A percentile compares a stretch with the other conserved stretches of the same genome.
phyloP scores from a whole-genome alignment of 306 rosid species.

The Delonix regia region DNA sequence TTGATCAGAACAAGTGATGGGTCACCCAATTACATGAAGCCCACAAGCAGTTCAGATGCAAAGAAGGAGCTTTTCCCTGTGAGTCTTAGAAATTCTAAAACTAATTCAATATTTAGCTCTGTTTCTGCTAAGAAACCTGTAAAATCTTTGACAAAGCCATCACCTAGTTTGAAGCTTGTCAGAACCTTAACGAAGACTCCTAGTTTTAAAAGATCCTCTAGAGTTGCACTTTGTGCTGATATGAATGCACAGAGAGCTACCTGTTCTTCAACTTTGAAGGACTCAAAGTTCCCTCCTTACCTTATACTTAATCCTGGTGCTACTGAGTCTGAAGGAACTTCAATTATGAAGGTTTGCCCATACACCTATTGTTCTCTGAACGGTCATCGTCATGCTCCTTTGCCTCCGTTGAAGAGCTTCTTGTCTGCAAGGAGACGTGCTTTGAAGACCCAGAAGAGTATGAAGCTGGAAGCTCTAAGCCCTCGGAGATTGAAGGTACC shows the following conservation, averaged over 20 bases:
- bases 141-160: conserved; percentile 47
- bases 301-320: conserved; percentile 71
- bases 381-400: conserved; percentile 71
- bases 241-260: conserved; percentile 59
- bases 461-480: conserved; percentile 51
- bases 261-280: conserved; percentile 88
- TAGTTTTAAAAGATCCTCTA: conserved; percentile 73
- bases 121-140: conserved; percentile 49
- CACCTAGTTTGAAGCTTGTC: conserved; percentile 58
- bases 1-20: conserved; percentile 42
- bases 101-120: conserved; percentile 41
- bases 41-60: conserved; percentile 89
- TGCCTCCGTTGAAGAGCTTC: conserved; percentile 84
- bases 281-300: conserved; percentile 71
- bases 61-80: conserved; percentile 73
- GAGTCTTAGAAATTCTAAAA: conserved; percentile 51
- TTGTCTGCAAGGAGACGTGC: conserved; percentile 69
- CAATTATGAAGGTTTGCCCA: conserved; percentile 81
- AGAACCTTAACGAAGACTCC: conserved; percentile 74
- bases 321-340: conserved; percentile 81
- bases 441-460: conserved; percentile 64
- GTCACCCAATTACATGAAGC: conserved; percentile 94
- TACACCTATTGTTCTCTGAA: conserved; percentile 90
- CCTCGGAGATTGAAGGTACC: conserved; percentile 45
- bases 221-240: conserved; percentile 56